Base-by-base conservation (phyloP, 495 filamentous ascomycete genomes). In the Aspergillus sclerotioniger region DNA sequence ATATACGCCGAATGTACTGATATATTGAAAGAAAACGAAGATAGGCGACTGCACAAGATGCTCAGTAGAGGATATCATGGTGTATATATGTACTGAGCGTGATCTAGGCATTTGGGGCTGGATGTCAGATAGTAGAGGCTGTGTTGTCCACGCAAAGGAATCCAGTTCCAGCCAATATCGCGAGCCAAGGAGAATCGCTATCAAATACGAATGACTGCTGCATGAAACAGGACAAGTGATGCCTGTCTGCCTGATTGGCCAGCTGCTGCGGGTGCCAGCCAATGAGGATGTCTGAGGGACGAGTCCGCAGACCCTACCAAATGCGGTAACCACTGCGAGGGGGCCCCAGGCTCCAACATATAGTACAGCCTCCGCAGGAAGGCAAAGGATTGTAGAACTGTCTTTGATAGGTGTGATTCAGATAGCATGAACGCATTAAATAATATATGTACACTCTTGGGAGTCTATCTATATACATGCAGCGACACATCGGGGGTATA, bases 381-480 rank as follows among this genome's bases (percentile, higher is more conserved):
- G 5, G 25, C 5, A 25, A 25, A 25, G 25, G 25, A 25, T 5
- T 25, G 5, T 25, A 25, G 2, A 35, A 10, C 8, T 35, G 31
- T 35, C 33, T 8, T 35, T 9, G 33, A 35, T 35, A 35, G 10
- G 10, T 25, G 25, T 25, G 25, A 25, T 25, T 37, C 13, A 9
- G 9, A 15, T 37, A 15, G 33, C n/a, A 6, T 41, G 37, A 41
- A 41, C 37, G 13, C 25, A 50, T 50, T 50, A 50, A 7, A 32
- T 28, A 21, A 28, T 49, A 29, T 49, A 28, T 16, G 6, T 46
- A 17, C 44, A 51, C 28, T 28, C 49, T n/a, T n/a, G 17, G 21
- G 15, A 37, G 44, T 59, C 41, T 53, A 54, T 59, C 47, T 60
- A 60, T 56, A 37, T 56, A 60, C 47, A 60, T 8, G 28, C 47